A percentile compares a stretch with the other conserved stretches of the same genome.
These are phyloP conservation scores for Exophiala xenobiotica DNA, from an alignment of 2,329 filamentous ascomycete species.

Conservation along the genomic window DNA sequence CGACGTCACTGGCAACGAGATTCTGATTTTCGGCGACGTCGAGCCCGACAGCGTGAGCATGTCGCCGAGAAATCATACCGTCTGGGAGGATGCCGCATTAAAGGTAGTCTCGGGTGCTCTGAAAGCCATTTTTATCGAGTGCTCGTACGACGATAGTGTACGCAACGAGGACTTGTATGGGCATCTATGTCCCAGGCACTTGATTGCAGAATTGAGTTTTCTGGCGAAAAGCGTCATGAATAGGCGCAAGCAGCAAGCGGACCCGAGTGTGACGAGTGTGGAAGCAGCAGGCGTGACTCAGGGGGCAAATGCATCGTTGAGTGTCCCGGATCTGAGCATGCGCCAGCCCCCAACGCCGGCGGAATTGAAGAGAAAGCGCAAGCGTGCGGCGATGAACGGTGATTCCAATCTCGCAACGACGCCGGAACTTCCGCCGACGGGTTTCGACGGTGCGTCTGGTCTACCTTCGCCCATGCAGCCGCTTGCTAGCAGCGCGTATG, in stretches of 20 bases:
- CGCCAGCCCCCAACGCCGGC: conserved; percentile 23
- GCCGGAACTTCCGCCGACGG: conserved; percentile 15
- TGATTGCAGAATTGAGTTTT: conserved; percentile 73
- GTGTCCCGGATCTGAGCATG: conserved; percentile 16
- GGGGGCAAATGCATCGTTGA: background rate
- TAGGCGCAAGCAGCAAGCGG: conserved; percentile 42
- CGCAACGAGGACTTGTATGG: conserved; percentile 78
- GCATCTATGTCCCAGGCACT: conserved; percentile 78
- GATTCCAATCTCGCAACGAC: conserved; percentile 21
- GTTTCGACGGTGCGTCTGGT: conserved; percentile 8
- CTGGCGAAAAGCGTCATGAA: conserved; percentile 67
- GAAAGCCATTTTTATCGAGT: conserved; percentile 88
- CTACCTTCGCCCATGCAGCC: conserved; percentile 14
- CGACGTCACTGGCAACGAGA: conserved; percentile 66
- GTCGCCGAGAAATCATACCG: conserved; percentile 72
- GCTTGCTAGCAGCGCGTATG: conserved; percentile 10
- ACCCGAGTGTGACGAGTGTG: background rate
- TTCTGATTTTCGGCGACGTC: conserved; percentile 93
- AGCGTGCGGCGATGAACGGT: conserved; percentile 34
- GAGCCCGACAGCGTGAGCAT: conserved; percentile 86
- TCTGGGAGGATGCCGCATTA: conserved; percentile 87
- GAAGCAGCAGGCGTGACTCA: too few relatives aligned
- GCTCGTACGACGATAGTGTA: conserved; percentile 82
- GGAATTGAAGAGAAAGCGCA: conserved; percentile 40
- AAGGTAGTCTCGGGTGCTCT: conserved; percentile 74